Base-by-base conservation (phyloP, 2,329 filamentous ascomycete genomes). In the Scedosporium minutisporum region DNA sequence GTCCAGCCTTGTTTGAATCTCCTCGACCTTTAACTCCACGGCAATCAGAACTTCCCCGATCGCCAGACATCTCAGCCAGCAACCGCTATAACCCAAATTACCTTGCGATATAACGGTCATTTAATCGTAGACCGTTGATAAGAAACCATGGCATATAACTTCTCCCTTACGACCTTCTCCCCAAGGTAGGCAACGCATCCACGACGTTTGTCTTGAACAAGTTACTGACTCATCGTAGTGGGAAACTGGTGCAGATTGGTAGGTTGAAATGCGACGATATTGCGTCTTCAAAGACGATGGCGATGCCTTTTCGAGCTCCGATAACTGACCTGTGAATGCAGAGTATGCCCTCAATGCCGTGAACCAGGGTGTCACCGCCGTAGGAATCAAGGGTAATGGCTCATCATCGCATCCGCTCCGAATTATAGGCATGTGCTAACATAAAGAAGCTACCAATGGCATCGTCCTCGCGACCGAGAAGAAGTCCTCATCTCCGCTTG, bases 341-440 rank as follows among this genome's bases (percentile, higher is more conserved):
- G 95, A 99, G 82, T 99, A 99, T 89, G 95, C 95, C 68, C 83
- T 99, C 75, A 97, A 97, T 76, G 95, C 95, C 66, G 95, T 99
- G 76, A 99, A 99, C 81, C 93, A 97, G 81, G 95, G 95, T 78
- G 95, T 99, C 69, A 99, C 95, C 68, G 93, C 95, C 69, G 87
- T 99, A 65, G 95, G 95, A 71, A 99, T 99, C 81, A 99, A 99
- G 87, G 93, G 93, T 93, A 81, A 12, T 12, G 68, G 76, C 59
- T 55, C 60, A 55, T 46, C 51, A 16, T 27, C 61, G 61, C 46
- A 48, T 55, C n/a, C 9, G 6, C 14, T 29, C 42, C 41, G 58
- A 33, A 57, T 62, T 44, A 5, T 21, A 48, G 59, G 18, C 25
- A 58, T 58, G 21, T 33, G 16, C 57, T 42, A 58, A 42, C 44